A percentile compares a stretch with the other conserved stretches of the same genome.
These are phyloP conservation scores for Coccomyxa sp. DNA, from an alignment of 139 green algal genomes.

Conservation along the genomic window DNA sequence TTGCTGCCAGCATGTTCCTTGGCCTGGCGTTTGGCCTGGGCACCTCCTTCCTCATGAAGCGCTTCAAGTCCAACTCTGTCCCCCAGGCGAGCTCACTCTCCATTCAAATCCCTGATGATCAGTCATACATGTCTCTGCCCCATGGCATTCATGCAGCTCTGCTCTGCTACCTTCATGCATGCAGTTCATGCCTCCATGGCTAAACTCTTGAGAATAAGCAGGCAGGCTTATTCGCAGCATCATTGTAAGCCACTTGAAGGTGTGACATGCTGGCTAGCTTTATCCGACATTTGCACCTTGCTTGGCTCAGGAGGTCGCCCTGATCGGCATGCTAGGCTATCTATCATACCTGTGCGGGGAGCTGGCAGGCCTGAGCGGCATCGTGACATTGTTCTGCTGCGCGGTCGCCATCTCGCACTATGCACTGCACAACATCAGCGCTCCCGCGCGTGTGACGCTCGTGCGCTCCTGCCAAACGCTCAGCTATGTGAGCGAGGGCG, in stretches of 20 bases:
- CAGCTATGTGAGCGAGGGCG: conserved; percentile 63
- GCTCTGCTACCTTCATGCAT: background rate
- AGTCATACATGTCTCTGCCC: background rate
- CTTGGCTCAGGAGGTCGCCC: conserved; percentile 46
- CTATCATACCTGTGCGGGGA: conserved; percentile 75
- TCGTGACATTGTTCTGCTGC: conserved; percentile 80
- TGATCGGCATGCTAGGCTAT: conserved; percentile 56
- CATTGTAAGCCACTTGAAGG: background rate
- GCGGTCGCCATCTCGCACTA: conserved; percentile 74
- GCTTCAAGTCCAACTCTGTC: conserved; percentile 19
- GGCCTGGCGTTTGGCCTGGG: conserved; percentile 35
- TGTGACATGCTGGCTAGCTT: background rate
- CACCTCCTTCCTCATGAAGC: conserved; percentile 34
- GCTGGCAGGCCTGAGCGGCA: conserved; percentile 53
- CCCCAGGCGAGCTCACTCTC: conserved; percentile 10
- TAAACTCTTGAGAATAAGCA: background rate
- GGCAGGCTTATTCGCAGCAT: background rate
- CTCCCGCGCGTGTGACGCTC: conserved; percentile 14
- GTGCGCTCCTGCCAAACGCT: conserved; percentile 51
- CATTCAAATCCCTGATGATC: no score
- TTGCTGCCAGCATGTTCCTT: conserved; percentile 22
- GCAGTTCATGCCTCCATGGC: background rate
- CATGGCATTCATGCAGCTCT: background rate
- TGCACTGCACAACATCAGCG: conserved; percentile 59
- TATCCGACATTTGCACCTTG: background rate